Conservation (phyloP, 2,329 filamentous ascomycete species). For the Stemphylium lycopersici region DNA sequence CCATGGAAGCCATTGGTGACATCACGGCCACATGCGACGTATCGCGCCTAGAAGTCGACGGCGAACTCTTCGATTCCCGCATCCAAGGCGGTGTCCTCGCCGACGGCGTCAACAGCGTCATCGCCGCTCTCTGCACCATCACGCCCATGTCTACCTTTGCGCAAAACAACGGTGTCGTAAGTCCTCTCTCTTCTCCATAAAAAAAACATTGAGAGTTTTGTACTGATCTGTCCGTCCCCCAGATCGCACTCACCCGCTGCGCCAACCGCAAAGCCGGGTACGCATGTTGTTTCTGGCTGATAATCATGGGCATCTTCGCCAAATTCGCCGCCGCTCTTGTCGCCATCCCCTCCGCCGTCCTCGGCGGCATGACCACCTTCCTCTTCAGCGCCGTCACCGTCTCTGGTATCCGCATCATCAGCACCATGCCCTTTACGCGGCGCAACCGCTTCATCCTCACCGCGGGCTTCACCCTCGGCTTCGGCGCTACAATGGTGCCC, state of each 20-base stretch:
- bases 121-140: slow-evolving; percentile 78
- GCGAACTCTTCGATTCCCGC: slow-evolving; percentile 72
- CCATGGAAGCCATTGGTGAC: slow-evolving; percentile 80
- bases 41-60: slow-evolving; percentile 75
- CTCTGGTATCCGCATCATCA: slow-evolving; percentile 77
- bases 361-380: slow-evolving; percentile 70
- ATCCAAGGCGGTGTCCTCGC: slow-evolving; percentile 81
- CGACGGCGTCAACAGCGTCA: slow-evolving; percentile 75
- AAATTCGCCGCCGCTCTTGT: slow-evolving; percentile 83
- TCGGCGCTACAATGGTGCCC: slow-evolving; percentile 58
- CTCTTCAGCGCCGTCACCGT: slow-evolving; percentile 78
- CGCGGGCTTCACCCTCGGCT: slow-evolving; percentile 73
- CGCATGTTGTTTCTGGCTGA: slow-evolving; percentile 75
- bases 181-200: too few relatives aligned
- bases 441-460: slow-evolving; percentile 84
- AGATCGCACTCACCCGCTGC: slow-evolving; percentile 72
- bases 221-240: too few relatives aligned
- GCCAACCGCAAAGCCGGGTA: slow-evolving; percentile 83
- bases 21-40: slow-evolving; percentile 84
- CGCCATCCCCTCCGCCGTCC: slow-evolving; percentile 66
- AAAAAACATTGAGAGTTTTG: too few relatives aligned
- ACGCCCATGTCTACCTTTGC: slow-evolving; percentile 72
- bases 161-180: slow-evolving; percentile 54
- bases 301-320: slow-evolving; percentile 81
- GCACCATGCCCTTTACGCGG: slow-evolving; percentile 73